phyloP scores from a whole-genome alignment of 1,284 basidiomycete species.

The Cryptococcus deneoformans region DNA sequence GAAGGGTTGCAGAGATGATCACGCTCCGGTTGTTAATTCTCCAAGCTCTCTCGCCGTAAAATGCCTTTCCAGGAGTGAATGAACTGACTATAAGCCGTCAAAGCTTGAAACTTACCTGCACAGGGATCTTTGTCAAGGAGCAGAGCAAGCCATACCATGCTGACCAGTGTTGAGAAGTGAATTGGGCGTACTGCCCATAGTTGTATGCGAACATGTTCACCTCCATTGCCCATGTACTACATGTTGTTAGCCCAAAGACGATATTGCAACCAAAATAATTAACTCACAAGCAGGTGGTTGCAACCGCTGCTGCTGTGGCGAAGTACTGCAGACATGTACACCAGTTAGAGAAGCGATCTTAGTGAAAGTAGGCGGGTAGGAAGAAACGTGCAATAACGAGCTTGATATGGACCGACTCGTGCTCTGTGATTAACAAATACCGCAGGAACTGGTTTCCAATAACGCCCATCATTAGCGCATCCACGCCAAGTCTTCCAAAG shows the following conservation, averaged over 20 bases:
- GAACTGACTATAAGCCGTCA: too few relatives aligned
- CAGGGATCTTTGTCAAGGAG: constrained; percentile 13
- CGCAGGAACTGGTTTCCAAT: neutral
- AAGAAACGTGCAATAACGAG: neutral
- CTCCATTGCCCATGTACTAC: constrained; percentile 12
- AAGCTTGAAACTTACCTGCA: constrained; percentile 8
- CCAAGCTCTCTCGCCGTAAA: constrained; percentile 19
- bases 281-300: neutral
- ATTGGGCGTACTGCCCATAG: constrained; percentile 13
- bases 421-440: neutral
- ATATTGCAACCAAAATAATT: neutral
- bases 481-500: neutral
- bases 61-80: neutral
- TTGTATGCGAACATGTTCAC: constrained; percentile 14
- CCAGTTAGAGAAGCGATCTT: neutral
- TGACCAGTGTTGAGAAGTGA: constrained; percentile 12
- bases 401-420: neutral
- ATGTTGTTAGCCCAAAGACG: neutral
- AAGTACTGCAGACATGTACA: neutral
- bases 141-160: constrained; percentile 16
- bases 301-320: neutral
- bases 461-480: neutral
- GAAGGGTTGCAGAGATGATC: constrained; percentile 5
- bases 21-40: constrained; percentile 10
- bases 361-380: neutral